phyloP scores from a whole-genome alignment of 177 flowering plant species.

The Vitis hybrid region DNA sequence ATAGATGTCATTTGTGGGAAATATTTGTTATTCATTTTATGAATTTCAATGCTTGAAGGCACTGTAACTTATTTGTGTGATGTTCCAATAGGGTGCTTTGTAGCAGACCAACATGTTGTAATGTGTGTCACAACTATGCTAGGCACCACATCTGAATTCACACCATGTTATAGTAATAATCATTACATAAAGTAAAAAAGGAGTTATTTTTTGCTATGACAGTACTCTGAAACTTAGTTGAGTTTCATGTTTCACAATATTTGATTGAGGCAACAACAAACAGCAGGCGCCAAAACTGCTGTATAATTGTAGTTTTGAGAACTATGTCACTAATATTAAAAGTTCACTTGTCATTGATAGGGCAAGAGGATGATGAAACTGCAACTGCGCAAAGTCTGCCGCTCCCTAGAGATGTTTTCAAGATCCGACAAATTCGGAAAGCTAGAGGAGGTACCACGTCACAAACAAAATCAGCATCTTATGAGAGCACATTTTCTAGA shows the following conservation, averaged over 20 bases:
- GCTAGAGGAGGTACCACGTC: constrained; percentile 52
- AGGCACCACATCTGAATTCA: no score
- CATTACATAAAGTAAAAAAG: no score
- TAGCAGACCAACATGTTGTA: no score
- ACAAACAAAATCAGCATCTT: constrained; percentile 88
- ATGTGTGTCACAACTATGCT: no score
- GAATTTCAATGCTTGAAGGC: no score
- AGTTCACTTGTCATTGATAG: constrained; percentile 26
- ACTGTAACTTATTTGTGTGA: no score
- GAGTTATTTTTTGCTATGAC: no score
- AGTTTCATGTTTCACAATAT: not conserved
- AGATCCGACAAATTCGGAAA: constrained; percentile 72
- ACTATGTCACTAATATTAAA: not conserved
- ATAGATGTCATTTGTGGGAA: no score
- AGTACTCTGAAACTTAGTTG: not conserved
- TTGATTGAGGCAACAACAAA: no score
- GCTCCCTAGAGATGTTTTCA: constrained; percentile 73
- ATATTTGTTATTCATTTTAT: no score
- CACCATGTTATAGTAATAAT: no score
- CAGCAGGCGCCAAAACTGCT: not conserved
- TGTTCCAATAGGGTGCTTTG: no score
- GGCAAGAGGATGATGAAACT: constrained; percentile 83
- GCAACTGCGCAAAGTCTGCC: constrained; percentile 76
- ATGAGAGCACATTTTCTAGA: constrained; percentile 82
- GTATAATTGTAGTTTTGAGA: not conserved